Conservation (phyloP, 176 grass and related monocot genomes). For the Cocos nucifera region DNA sequence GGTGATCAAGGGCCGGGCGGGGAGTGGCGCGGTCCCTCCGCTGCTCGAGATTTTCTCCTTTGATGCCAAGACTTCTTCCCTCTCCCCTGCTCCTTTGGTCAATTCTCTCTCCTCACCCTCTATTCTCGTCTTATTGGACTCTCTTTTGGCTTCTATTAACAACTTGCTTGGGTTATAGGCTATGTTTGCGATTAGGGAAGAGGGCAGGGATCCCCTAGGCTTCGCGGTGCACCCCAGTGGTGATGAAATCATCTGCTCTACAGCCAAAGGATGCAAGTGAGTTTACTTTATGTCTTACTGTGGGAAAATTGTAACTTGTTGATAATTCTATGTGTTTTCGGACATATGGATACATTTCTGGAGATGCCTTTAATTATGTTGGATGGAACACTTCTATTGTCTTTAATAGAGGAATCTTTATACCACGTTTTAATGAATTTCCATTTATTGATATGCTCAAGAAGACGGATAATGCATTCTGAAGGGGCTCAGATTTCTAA, state of each 20-base stretch:
- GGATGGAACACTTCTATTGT: no score
- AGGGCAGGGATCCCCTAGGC: constrained; percentile 32
- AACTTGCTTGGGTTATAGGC: constrained; percentile 30
- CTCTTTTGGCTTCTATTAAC: neutral
- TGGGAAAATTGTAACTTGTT: no score
- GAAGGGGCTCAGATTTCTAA: no score
- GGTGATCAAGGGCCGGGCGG: constrained; percentile 36
- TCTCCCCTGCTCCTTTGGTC: constrained; percentile 59
- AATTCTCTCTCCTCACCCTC: neutral
- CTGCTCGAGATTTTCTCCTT: constrained; percentile 67
- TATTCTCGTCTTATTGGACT: neutral
- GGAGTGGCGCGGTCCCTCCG: constrained; percentile 14
- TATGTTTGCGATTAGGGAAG: constrained; percentile 45
- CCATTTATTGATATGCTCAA: no score
- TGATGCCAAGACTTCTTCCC: constrained; percentile 42
- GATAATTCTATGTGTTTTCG: no score
- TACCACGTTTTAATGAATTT: no score
- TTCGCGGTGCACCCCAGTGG: constrained; percentile 82
- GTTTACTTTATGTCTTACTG: neutral
- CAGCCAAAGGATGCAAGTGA: constrained; percentile 73
- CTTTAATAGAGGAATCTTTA: no score
- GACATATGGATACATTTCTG: no score
- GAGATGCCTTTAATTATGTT: no score
- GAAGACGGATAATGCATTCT: no score
- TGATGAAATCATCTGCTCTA: constrained; percentile 76